A percentile compares a stretch with the other conserved stretches of the same genome.
These are phyloP conservation scores for Agaricus subrufescens DNA, from an alignment of 768 basidiomycete species.

Conservation along the genomic window DNA sequence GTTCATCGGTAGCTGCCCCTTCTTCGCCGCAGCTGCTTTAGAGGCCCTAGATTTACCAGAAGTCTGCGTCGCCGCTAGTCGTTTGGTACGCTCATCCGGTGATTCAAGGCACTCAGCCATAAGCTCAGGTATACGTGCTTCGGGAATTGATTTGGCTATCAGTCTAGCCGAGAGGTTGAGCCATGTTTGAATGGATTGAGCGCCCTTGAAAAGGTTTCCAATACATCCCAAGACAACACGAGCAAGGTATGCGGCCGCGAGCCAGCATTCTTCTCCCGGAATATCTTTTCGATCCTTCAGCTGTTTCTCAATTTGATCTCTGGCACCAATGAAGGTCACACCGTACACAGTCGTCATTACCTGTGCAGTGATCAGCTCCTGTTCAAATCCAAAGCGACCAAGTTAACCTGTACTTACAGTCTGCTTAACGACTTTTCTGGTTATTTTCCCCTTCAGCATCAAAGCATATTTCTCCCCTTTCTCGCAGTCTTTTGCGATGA, in stretches of 20 bases:
- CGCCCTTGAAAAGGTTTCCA: constrained; percentile 90
- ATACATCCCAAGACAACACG: constrained; percentile 75
- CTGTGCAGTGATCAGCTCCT: constrained; percentile 25
- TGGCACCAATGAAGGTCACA: constrained; percentile 92
- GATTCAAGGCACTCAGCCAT: constrained; percentile 15
- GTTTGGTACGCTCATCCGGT: neutral
- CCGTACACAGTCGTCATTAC: constrained; percentile 99
- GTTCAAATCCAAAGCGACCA: neutral
- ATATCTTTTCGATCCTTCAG: constrained; percentile 73
- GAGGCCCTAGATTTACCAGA: neutral
- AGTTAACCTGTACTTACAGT: constrained; percentile 50
- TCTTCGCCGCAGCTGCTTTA: neutral
- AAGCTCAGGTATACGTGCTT: constrained; percentile 53
- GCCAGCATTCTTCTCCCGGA: constrained; percentile 68
- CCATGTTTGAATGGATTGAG: constrained; percentile 89
- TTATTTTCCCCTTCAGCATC: constrained; percentile 70
- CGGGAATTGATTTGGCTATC: constrained; percentile 83
- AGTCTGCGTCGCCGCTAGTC: neutral
- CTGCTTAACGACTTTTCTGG: constrained; percentile 96
- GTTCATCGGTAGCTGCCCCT: constrained; percentile 6
- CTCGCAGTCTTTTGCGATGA: constrained; percentile 52
- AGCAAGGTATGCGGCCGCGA: constrained; percentile 73
- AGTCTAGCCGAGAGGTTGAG: constrained; percentile 78
- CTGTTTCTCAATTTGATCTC: constrained; percentile 92
- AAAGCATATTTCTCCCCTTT: constrained; percentile 50